Evolutionary conservation across 805 yeast genomes (phyloP).

Genomic region (Zygotorulaspora sp.): DNA sequence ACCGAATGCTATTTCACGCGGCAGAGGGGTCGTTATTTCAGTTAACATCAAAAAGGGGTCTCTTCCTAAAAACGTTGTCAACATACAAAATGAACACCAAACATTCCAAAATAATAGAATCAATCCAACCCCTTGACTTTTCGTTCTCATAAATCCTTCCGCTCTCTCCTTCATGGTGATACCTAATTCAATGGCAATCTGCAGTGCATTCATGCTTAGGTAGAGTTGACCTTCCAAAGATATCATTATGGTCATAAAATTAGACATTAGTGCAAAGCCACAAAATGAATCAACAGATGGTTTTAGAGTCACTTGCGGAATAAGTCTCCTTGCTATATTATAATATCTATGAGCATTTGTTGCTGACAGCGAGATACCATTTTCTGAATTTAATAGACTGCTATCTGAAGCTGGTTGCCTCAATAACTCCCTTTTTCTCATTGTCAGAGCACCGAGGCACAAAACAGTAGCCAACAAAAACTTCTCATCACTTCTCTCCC

Average conservation of each 20-base stretch:
- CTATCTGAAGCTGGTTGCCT: background rate
- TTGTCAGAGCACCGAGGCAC: constrained; percentile 8
- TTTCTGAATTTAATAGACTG: background rate
- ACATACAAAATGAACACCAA: constrained; percentile 10
- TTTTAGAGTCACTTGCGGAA: background rate
- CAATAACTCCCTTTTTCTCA: constrained; percentile 7
- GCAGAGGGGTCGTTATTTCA: constrained; percentile 5
- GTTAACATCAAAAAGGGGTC: constrained; percentile 3
- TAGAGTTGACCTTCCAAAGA: constrained; percentile 6
- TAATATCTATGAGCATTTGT: background rate
- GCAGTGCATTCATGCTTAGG: constrained; percentile 4
- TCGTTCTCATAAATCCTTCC: background rate
- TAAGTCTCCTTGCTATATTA: background rate
- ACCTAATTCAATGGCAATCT: constrained; percentile 5
- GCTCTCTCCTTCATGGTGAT: background rate
- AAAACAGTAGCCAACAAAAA: constrained; percentile 6
- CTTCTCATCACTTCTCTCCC: constrained; percentile 3
- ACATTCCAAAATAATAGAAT: constrained; percentile 7
- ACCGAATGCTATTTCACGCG: background rate
- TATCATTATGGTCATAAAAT: constrained; percentile 8
- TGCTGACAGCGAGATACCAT: background rate
- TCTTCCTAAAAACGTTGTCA: constrained; percentile 6
- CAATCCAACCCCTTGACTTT: background rate
- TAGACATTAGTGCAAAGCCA: constrained; percentile 7
- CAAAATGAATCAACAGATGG: constrained; percentile 7